Conservation (phyloP, 1,284 basidiomycete species). For the Sanghuangporus baumii region DNA sequence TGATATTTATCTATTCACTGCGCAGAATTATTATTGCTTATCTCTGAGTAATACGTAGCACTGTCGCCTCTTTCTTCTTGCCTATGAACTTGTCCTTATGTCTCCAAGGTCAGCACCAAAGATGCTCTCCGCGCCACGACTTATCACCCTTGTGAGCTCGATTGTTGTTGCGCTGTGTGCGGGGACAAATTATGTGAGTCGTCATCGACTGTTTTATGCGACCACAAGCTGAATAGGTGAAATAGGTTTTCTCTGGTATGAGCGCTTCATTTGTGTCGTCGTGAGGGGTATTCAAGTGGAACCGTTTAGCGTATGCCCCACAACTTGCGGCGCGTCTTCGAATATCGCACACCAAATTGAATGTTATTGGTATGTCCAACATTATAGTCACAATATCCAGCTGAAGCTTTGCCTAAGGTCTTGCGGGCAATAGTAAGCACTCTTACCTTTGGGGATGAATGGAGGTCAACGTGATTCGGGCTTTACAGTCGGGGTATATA, state of each 20-base stretch:
- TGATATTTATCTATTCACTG: no score
- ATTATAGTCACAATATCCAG: background rate
- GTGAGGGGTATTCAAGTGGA: slow-evolving; percentile 10
- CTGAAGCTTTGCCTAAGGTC: slow-evolving; percentile 17
- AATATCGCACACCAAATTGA: slow-evolving; percentile 70
- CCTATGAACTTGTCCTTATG: background rate
- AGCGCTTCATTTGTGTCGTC: background rate
- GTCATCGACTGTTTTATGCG: background rate
- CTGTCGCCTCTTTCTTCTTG: background rate
- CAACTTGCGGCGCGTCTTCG: slow-evolving; percentile 68
- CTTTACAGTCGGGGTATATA: slow-evolving; percentile 50
- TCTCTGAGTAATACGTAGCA: no score
- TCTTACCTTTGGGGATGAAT: background rate
- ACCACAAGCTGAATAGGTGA: background rate
- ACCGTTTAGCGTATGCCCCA: slow-evolving; percentile 64
- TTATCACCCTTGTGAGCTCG: slow-evolving; percentile 46
- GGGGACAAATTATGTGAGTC: slow-evolving; percentile 66
- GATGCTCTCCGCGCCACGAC: slow-evolving; percentile 36
- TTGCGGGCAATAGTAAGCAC: slow-evolving; percentile 57
- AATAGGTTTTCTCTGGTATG: slow-evolving; percentile 47
- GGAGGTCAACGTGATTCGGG: background rate
- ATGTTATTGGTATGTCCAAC: slow-evolving; percentile 49
- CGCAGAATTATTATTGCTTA: no score
- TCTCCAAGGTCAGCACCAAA: slow-evolving; percentile 22
- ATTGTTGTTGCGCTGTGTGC: slow-evolving; percentile 54